Conservation (phyloP, 2,329 filamentous ascomycete genomes). For the Monosporascus sp. region DNA sequence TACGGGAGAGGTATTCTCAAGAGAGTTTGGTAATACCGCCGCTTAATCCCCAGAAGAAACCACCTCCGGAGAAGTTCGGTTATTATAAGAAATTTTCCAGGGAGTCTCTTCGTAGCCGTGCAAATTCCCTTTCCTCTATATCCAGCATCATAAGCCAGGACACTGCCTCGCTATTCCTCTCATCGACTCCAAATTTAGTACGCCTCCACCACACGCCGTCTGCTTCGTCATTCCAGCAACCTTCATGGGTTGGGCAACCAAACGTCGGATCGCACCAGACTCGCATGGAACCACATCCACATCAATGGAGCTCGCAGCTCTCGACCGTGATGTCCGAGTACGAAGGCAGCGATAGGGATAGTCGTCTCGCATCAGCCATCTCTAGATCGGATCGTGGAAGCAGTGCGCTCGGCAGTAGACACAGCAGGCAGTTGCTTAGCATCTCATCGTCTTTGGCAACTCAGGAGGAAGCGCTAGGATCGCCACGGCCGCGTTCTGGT, state of each 20-base stretch:
- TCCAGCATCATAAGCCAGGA: slow-evolving; percentile 49
- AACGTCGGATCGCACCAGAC: slow-evolving; percentile 12
- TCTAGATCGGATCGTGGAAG: slow-evolving; percentile 41
- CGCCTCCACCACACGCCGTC: slow-evolving; percentile 27
- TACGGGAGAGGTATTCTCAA: slow-evolving; percentile 48
- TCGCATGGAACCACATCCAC: slow-evolving; percentile 42
- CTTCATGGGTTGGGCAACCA: slow-evolving; percentile 23
- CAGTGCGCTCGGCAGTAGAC: slow-evolving; percentile 43
- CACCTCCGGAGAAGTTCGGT: slow-evolving; percentile 43
- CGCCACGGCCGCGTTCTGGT: slow-evolving; percentile 28
- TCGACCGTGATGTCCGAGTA: slow-evolving; percentile 60
- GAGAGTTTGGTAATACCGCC: slow-evolving; percentile 56
- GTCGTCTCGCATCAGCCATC: slow-evolving; percentile 40
- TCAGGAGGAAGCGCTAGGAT: slow-evolving; percentile 34
- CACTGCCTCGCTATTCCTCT: slow-evolving; percentile 32
- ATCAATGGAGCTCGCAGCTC: slow-evolving; percentile 59
- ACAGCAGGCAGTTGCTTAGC: slow-evolving; percentile 51
- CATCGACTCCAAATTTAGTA: slow-evolving; percentile 34
- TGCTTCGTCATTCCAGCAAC: slow-evolving; percentile 20
- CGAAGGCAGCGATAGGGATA: slow-evolving; percentile 47
- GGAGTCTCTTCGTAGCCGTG: slow-evolving; percentile 45
- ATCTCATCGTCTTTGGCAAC: slow-evolving; percentile 49
- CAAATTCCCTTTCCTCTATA: slow-evolving; percentile 48
- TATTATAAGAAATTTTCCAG: slow-evolving; percentile 46
- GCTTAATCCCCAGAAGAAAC: slow-evolving; percentile 41